A percentile compares a stretch with the other conserved stretches of the same genome.
phyloP scores from a whole-genome alignment of 2,329 filamentous ascomycete genomes.

The Aureobasidium mangrovei region DNA sequence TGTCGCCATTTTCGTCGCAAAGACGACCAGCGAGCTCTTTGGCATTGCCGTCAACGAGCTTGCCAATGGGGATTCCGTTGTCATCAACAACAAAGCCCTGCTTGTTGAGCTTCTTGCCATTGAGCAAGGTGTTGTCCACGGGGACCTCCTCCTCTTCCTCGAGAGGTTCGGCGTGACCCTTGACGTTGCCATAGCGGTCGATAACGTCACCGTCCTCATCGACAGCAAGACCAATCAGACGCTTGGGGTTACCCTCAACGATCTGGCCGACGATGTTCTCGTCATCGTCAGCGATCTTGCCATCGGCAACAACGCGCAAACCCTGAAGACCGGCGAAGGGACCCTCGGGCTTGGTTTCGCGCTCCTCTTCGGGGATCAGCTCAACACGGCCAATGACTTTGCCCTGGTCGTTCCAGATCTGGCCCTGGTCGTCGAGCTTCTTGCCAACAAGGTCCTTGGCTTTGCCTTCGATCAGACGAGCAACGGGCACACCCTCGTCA shows the following conservation, averaged over 20 bases:
- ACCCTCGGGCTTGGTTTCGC: conserved; percentile 41
- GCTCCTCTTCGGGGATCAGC: conserved; percentile 58
- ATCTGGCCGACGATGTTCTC: conserved; percentile 45
- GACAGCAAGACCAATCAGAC: conserved; percentile 49
- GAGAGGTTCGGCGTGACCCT: conserved; percentile 51
- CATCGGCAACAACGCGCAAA: conserved; percentile 39
- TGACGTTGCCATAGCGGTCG: conserved; percentile 53
- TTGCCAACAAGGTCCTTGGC: conserved; percentile 54
- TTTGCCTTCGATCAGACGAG: conserved; percentile 59
- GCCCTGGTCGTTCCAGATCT: conserved; percentile 64
- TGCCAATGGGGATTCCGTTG: conserved; percentile 47
- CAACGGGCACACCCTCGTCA: conserved; percentile 44
- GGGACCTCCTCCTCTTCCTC: conserved; percentile 37
- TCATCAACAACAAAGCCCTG: conserved; percentile 47
- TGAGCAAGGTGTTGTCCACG: conserved; percentile 44
- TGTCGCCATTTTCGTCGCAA: conserved; percentile 47
- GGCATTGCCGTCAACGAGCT: conserved; percentile 48
- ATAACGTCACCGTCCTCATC: conserved; percentile 56
- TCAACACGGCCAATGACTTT: conserved; percentile 61
- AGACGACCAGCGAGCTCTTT: conserved; percentile 48
- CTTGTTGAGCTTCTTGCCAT: conserved; percentile 49
- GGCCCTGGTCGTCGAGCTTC: conserved; percentile 63
- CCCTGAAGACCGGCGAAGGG: conserved; percentile 43
- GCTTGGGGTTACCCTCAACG: conserved; percentile 51
- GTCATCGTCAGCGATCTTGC: conserved; percentile 42